These are phyloP conservation scores for Gossypium lobatum DNA, from an alignment of 441 rosid genomes.

Conservation along the genomic window DNA sequence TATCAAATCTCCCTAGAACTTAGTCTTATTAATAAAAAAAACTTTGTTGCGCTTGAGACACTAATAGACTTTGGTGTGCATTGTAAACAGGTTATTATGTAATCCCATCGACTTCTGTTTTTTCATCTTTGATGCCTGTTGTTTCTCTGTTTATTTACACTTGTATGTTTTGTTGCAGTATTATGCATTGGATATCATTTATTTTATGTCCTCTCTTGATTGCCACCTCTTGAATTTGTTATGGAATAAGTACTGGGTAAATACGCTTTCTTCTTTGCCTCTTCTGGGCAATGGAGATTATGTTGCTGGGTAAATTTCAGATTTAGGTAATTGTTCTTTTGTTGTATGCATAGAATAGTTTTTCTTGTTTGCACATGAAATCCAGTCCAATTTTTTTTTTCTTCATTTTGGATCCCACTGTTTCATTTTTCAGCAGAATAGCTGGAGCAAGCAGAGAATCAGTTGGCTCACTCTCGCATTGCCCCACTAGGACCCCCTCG, in stretches of 20 bases:
- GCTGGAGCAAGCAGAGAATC: conserved; percentile 94
- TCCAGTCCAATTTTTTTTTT: background rate
- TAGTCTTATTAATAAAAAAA: too few relatives aligned
- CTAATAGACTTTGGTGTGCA: conserved; percentile 54
- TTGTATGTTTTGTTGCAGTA: conserved; percentile 44
- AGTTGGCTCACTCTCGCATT: conserved; percentile 68
- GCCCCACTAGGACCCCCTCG: conserved; percentile 64
- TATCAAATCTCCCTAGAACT: too few relatives aligned
- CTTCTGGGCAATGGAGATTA: conserved; percentile 94
- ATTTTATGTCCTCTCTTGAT: conserved; percentile 92
- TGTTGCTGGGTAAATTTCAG: conserved; percentile 95
- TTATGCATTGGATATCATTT: conserved; percentile 85
- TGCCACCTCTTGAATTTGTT: conserved; percentile 89
- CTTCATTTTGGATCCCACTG: conserved; percentile 8
- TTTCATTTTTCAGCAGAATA: conserved; percentile 72
- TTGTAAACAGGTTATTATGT: conserved; percentile 73
- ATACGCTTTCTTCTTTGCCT: conserved; percentile 94
- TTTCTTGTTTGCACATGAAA: background rate
- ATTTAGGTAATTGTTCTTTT: conserved; percentile 61
- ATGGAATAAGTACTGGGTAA: conserved; percentile 99
- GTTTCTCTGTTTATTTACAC: conserved; percentile 12
- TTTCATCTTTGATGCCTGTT: background rate
- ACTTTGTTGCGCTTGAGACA: too few relatives aligned
- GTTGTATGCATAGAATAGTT: background rate
- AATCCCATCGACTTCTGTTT: background rate